Conservation (phyloP, 2,329 filamentous ascomycete genomes). For the Cordyceps militaris region DNA sequence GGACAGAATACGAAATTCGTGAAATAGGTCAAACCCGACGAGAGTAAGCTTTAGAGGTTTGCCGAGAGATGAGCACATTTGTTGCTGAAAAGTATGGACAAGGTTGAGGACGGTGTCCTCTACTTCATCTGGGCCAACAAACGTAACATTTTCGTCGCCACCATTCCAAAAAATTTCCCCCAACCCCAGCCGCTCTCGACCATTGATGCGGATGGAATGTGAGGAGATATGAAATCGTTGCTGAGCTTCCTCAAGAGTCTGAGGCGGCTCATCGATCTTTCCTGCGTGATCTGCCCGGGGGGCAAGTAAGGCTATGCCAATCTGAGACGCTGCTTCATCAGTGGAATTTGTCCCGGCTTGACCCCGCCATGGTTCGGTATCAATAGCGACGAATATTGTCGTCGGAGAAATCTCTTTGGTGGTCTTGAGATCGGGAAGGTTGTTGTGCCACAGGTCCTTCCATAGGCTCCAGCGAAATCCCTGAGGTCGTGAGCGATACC, state of each 20-base stretch:
- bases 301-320: conserved; percentile 2
- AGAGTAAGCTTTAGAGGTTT: background rate
- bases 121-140: background rate
- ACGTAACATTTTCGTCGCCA: background rate
- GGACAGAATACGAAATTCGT: conserved; percentile 4
- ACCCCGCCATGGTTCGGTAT: conserved; percentile 5
- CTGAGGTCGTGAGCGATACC: background rate
- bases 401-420: background rate
- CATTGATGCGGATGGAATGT: background rate
- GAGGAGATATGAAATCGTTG: background rate
- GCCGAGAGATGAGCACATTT: background rate
- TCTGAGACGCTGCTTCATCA: background rate
- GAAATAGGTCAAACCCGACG: conserved; percentile 6
- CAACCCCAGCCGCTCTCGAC: background rate
- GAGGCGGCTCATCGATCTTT: background rate
- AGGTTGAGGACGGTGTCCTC: conserved; percentile 2
- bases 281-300: background rate
- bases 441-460: background rate
- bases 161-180: conserved; percentile 5
- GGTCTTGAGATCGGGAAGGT: background rate
- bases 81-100: background rate
- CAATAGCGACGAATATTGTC: conserved; percentile 6
- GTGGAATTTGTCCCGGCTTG: background rate
- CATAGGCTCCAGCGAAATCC: conserved; percentile 2
- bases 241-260: background rate